Percentiles rank a stretch among this genome's conserved stretches.
Conservation (phyloP, 2,329 filamentous ascomycete genomes). For the Fusarium circinatum region DNA sequence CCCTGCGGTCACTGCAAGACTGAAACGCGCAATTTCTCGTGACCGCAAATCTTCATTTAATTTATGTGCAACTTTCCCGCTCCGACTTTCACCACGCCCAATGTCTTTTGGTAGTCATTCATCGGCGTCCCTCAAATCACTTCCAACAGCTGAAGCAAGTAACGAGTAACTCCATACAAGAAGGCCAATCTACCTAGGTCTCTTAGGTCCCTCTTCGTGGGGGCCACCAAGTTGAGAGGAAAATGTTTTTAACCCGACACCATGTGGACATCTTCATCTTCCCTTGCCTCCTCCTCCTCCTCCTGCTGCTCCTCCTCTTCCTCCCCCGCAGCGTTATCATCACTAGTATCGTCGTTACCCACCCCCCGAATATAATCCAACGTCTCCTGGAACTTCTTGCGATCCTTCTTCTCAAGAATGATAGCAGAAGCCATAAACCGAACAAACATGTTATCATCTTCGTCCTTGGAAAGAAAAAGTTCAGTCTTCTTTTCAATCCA, state of each 20-base stretch:
- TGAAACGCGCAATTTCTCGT: too few relatives aligned
- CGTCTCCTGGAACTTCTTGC: background rate
- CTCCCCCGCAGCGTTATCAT: background rate
- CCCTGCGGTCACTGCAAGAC: background rate
- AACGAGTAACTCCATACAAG: background rate
- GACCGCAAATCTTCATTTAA: background rate
- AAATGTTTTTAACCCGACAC: background rate
- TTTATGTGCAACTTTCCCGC: background rate
- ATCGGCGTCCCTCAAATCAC: background rate
- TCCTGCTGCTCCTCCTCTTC: background rate
- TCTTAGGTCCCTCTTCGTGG: too few relatives aligned
- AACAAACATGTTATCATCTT: background rate
- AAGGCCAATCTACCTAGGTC: rapidly evolving
- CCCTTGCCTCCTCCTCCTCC: too few relatives aligned
- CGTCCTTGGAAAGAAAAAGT: rapidly evolving
- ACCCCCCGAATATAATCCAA: background rate
- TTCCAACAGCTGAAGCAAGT: background rate
- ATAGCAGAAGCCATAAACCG: background rate
- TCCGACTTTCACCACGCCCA: background rate
- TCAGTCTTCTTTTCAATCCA: background rate
- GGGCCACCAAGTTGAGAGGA: rapidly evolving
- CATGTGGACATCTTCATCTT: background rate
- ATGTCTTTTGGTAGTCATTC: background rate
- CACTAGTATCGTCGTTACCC: background rate
- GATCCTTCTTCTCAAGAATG: background rate